Conservation (phyloP, 2,329 filamentous ascomycete species). For the Aspergillus persii region DNA sequence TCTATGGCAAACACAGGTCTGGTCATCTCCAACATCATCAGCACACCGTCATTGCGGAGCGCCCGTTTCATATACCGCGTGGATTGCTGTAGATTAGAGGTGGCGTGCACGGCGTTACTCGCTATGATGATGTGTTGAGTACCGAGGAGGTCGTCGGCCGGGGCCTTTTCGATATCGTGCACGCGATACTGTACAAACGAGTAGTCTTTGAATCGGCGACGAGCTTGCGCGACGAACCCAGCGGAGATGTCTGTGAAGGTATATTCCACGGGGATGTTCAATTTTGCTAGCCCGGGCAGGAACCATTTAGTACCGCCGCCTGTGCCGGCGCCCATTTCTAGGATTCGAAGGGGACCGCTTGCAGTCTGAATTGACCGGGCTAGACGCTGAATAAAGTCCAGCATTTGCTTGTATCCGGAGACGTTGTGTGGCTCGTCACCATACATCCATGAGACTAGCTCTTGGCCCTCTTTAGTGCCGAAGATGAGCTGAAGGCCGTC, state of each 20-base stretch:
- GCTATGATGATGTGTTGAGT: slow-evolving; percentile 35
- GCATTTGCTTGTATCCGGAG: slow-evolving; percentile 34
- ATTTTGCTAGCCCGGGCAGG: slow-evolving; percentile 23
- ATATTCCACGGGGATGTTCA: slow-evolving; percentile 35
- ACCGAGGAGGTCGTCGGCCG: slow-evolving; percentile 16
- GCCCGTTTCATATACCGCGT: slow-evolving; percentile 23
- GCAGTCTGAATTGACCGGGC: slow-evolving; percentile 18
- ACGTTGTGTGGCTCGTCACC: slow-evolving; percentile 37
- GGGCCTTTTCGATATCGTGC: slow-evolving; percentile 31
- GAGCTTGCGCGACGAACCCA: slow-evolving; percentile 35
- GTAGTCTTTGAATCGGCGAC: slow-evolving; percentile 29
- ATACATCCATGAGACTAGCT: slow-evolving; percentile 39
- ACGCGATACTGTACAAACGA: slow-evolving; percentile 24
- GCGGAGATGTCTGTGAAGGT: slow-evolving; percentile 41
- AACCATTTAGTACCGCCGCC: slow-evolving; percentile 37
- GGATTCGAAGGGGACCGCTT: slow-evolving; percentile 32
- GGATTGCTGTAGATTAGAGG: slow-evolving; percentile 27
- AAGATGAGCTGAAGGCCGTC: slow-evolving; percentile 44
- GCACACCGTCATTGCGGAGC: slow-evolving; percentile 29
- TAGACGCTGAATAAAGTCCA: slow-evolving; percentile 28
- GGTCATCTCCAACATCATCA: slow-evolving; percentile 36
- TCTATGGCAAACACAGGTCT: slow-evolving; percentile 29
- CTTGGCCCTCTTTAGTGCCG: slow-evolving; percentile 33
- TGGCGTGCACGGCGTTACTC: slow-evolving; percentile 39
- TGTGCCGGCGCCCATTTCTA: slow-evolving; percentile 43